Evolutionary conservation across 1,284 basidiomycete species (phyloP).

Genomic region (Marasmius oreades): DNA sequence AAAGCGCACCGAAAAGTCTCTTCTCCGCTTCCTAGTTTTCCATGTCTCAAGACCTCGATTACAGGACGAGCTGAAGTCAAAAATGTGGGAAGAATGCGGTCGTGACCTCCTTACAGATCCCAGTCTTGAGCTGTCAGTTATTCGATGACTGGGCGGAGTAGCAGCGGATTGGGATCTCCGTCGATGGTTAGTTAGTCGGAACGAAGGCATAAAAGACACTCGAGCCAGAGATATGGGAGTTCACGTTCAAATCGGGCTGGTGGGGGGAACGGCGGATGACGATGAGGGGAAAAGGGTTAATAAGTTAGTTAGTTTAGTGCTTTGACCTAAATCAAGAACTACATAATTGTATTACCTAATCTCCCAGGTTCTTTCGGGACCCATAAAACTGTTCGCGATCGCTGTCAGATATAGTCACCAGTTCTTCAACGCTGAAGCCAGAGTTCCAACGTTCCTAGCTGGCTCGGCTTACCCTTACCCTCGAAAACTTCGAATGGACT

Average conservation of each 20-base stretch:
- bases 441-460: too few species aligned
- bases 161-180: constrained; percentile 57
- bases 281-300: background rate
- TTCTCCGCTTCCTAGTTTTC: constrained; percentile 51
- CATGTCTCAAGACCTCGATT: constrained; percentile 52
- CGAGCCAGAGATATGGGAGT: background rate
- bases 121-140: constrained; percentile 35
- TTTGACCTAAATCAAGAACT: background rate
- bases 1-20: constrained; percentile 41
- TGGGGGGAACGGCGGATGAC: background rate
- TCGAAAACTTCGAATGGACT: too few species aligned
- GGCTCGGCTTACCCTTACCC: too few species aligned
- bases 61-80: constrained; percentile 34
- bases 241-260: background rate
- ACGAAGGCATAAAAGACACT: constrained; percentile 21
- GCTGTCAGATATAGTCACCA: too few species aligned
- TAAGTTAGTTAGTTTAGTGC: background rate
- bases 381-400: too few species aligned
- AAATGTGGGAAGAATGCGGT: constrained; percentile 28
- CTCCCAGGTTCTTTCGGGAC: background rate
- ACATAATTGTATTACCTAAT: background rate
- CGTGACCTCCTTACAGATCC: constrained; percentile 45
- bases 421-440: too few species aligned
- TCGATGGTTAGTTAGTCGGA: constrained; percentile 36
- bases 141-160: constrained; percentile 31